Base-by-base conservation (phyloP, 2,329 filamentous ascomycete species). In the Phialophora expanda region DNA sequence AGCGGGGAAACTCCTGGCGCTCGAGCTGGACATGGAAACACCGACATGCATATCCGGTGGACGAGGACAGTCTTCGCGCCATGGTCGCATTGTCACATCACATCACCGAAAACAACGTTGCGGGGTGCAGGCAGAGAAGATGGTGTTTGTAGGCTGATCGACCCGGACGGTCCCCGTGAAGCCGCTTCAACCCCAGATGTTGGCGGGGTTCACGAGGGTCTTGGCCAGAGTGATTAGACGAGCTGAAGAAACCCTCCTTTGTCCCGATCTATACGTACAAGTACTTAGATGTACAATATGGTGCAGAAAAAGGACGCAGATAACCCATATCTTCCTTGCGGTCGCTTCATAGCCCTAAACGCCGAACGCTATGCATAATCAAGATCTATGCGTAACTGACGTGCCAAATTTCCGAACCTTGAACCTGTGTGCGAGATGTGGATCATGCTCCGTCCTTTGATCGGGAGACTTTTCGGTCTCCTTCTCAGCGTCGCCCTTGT, bases 371-470 rank as follows among this genome's bases (percentile, higher is more conserved):
- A 20, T 61, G n/a, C n/a, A 8, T 8, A 8, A n/a, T 54, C 14
- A 22, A 30, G 22, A 24, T 20, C 20, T 54, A 54, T 7, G 46
- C 22, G 30, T 46, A 12, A 58, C 56, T 3, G 56, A 58, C 26
- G 48, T 41, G 9, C 26, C 30, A 54, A 61, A 53, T 14, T 61
- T 61, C n/a, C 58, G 46, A 20, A 61, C 20, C 32, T 54, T 61
- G 46, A 61, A 53, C n/a, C 4, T 26, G 22, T 46, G 30, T 20
- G 9, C 9, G n/a, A 22, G 17, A 14, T 17, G 22, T 14, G 2
- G n/a, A n/a, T 34, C 41, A 22, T 17, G 14, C 17, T n/a, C 41
- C 26, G 11, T 14, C 14, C 12, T n/a, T 34, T 51, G 26, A 50
- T 34, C 44, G 17, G 17, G 9, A 30, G 9, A 20, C 24, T 7